phyloP scores from a whole-genome alignment of 306 rosid species.

The Erythrophleum fordii region DNA sequence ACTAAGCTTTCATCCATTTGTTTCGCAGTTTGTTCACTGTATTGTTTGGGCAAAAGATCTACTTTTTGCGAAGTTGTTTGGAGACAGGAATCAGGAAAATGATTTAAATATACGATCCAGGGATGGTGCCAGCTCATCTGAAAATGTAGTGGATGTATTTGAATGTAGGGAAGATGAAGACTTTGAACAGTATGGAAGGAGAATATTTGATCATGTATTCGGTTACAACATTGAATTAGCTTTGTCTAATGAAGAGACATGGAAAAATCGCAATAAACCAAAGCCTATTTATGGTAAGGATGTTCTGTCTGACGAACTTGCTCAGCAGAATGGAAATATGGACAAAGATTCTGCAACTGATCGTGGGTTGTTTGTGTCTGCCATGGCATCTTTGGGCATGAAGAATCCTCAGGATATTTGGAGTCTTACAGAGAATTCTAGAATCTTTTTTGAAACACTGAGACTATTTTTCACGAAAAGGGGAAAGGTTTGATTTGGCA shows the following conservation, averaged over 20 bases:
- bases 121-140: constrained; percentile 84
- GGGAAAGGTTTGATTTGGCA: constrained; percentile 65
- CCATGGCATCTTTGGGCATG: constrained; percentile 89
- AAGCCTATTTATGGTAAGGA: constrained; percentile 81
- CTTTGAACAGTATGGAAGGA: constrained; percentile 84
- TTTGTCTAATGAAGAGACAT: constrained; percentile 89
- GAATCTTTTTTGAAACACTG: constrained; percentile 79
- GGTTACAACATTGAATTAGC: constrained; percentile 94
- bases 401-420: constrained; percentile 99
- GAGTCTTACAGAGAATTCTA: constrained; percentile 84
- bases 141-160: constrained; percentile 76
- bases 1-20: not conserved
- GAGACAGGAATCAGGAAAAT: constrained; percentile 90
- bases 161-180: constrained; percentile 81
- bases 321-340: constrained; percentile 74
- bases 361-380: constrained; percentile 67
- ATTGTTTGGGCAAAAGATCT: constrained; percentile 98
- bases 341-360: constrained; percentile 49
- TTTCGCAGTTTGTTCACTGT: constrained; percentile 92
- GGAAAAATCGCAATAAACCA: constrained; percentile 95
- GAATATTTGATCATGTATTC: constrained; percentile 94
- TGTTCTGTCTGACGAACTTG: constrained; percentile 59
- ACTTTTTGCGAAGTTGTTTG: constrained; percentile 89
- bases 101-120: constrained; percentile 90
- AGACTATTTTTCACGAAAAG: constrained; percentile 79